Percentiles rank a stretch among this genome's conserved stretches.
phyloP scores from a whole-genome alignment of 164 flowering plant species.

The Magnolia changhungtana region DNA sequence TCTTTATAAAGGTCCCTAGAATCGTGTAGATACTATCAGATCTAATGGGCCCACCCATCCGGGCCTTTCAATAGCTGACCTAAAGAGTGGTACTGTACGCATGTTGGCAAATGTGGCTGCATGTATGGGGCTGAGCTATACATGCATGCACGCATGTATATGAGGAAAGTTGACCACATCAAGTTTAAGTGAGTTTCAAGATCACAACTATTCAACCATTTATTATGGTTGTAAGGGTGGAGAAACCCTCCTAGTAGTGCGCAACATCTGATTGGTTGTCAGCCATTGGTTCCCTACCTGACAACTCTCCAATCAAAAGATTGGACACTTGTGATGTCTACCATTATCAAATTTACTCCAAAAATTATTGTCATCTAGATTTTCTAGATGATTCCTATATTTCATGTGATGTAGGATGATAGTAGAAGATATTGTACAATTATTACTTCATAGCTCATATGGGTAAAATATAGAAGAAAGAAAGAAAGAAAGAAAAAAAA shows the following conservation, averaged over 20 bases:
- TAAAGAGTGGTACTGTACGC: too few species aligned
- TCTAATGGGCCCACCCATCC: too few species aligned
- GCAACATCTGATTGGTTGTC: not conserved
- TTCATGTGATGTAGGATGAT: not conserved
- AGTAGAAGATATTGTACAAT: not conserved
- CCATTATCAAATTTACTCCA: not conserved
- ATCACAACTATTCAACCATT: not conserved
- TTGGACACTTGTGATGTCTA: not conserved
- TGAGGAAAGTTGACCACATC: not conserved
- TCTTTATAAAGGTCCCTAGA: too few species aligned
- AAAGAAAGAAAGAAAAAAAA: not conserved
- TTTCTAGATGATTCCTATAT: not conserved
- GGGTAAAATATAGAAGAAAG: not conserved
- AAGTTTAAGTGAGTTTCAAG: not conserved
- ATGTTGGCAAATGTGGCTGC: too few species aligned
- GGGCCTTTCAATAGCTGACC: too few species aligned
- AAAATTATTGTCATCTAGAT: not conserved
- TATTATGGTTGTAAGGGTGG: not conserved
- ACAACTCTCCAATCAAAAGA: not conserved
- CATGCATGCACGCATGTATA: not conserved
- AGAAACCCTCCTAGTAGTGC: not conserved
- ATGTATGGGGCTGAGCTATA: not conserved
- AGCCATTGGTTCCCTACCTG: not conserved
- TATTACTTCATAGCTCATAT: not conserved
- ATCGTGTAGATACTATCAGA: too few species aligned